phyloP scores from a whole-genome alignment of 768 basidiomycete genomes.

The Naganishia antarctica region DNA sequence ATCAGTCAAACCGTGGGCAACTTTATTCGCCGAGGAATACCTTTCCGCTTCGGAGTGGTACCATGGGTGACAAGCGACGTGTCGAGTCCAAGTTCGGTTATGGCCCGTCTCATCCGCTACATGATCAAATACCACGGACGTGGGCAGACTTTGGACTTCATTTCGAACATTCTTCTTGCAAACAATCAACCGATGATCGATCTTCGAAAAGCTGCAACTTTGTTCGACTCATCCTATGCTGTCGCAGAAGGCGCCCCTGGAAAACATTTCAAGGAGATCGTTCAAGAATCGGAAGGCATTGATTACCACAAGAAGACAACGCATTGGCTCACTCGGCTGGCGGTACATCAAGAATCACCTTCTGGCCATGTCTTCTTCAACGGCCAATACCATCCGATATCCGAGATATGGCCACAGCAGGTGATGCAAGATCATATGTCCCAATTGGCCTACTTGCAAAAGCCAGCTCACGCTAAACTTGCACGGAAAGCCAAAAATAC shows the following conservation, averaged over 20 bases:
- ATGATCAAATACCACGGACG: slow-evolving; percentile 62
- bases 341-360: slow-evolving; percentile 30
- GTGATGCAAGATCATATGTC: slow-evolving; percentile 25
- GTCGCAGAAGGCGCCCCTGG: slow-evolving; percentile 30
- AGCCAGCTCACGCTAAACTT: slow-evolving; percentile 8
- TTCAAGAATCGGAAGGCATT: slow-evolving; percentile 24
- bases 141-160: slow-evolving; percentile 60
- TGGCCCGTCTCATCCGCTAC: slow-evolving; percentile 70
- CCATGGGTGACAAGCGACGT: slow-evolving; percentile 57
- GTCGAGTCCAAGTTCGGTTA: slow-evolving; percentile 50
- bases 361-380: slow-evolving; percentile 78
- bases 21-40: slow-evolving; percentile 68
- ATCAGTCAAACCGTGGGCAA: slow-evolving; percentile 62
- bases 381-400: slow-evolving; percentile 56
- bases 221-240: slow-evolving; percentile 23
- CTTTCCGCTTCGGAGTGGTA: slow-evolving; percentile 80
- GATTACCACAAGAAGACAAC: slow-evolving; percentile 36
- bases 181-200: slow-evolving; percentile 5
- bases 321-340: slow-evolving; percentile 12
- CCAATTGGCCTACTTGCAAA: slow-evolving; percentile 20
- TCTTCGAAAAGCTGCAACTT: neutral
- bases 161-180: slow-evolving; percentile 38
- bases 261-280: slow-evolving; percentile 37
- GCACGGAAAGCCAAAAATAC: slow-evolving; percentile 49
- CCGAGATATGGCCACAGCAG: slow-evolving; percentile 27